phyloP scores from a whole-genome alignment of 176 grass and related monocot species.

The Alloteropsis semialata region DNA sequence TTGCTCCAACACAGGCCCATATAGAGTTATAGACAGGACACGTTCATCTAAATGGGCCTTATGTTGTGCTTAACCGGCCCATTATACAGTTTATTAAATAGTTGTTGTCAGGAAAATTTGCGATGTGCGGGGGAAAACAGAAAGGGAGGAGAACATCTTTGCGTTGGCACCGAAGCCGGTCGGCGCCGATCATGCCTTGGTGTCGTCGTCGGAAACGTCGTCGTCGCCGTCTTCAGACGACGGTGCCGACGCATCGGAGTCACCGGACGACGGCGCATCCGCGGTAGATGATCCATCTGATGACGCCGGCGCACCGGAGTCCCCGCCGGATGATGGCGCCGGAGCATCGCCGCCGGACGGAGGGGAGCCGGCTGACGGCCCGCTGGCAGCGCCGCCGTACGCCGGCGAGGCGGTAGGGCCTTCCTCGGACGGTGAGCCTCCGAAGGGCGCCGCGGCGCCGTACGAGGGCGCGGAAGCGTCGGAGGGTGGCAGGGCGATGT shows the following conservation, averaged over 20 bases:
- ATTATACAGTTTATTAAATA: no score
- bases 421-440: background rate
- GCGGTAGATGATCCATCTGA: background rate
- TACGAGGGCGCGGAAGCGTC: conserved; percentile 15
- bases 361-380: background rate
- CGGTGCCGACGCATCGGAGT: background rate
- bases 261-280: background rate
- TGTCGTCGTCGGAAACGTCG: background rate
- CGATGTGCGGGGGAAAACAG: no score
- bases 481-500: conserved; percentile 22
- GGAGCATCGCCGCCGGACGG: background rate
- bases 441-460: background rate
- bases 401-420: background rate
- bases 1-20: background rate
- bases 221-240: background rate
- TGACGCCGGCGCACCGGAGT: background rate
- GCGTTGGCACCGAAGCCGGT: background rate
- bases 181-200: background rate
- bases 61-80: background rate
- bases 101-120: background rate
- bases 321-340: background rate
- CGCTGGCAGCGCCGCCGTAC: background rate
- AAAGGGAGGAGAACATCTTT: no score
- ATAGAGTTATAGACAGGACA: no score
- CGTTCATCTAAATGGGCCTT: background rate